These are phyloP conservation scores for Lippia alba DNA, from an alignment of 305 asterid genomes.

Conservation along the genomic window DNA sequence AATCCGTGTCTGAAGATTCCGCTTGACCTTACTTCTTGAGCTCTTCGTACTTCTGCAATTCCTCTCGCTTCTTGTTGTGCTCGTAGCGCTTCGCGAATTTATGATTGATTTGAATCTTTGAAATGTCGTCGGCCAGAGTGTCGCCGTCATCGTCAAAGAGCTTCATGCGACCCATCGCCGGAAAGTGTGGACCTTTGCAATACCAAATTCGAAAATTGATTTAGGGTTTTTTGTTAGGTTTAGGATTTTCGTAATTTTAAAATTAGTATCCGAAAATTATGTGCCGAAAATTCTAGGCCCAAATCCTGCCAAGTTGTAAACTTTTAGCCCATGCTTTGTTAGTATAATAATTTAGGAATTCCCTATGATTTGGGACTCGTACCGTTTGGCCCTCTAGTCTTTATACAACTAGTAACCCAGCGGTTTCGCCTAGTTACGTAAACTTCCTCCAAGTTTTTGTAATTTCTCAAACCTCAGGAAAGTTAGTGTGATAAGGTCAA, in stretches of 20 bases:
- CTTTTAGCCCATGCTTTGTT: too few species aligned
- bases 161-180: constrained; percentile 44
- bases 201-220: background rate
- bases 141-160: constrained; percentile 56
- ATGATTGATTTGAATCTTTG: constrained; percentile 62
- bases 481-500: too few species aligned
- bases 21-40: constrained; percentile 68
- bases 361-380: too few species aligned
- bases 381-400: too few species aligned
- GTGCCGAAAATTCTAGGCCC: constrained; percentile 26
- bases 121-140: constrained; percentile 39
- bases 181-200: constrained; percentile 11
- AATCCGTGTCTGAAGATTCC: constrained; percentile 42
- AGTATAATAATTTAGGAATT: too few species aligned
- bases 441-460: too few species aligned
- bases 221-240: constrained; percentile 24
- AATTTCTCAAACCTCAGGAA: too few species aligned
- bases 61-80: constrained; percentile 87
- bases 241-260: constrained; percentile 27
- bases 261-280: background rate
- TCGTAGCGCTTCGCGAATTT: constrained; percentile 73
- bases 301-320: background rate
- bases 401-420: too few species aligned
- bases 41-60: constrained; percentile 64
- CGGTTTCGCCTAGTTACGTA: too few species aligned